Conservation (phyloP, 805 yeast species). For the Lipomyces spencermartinsiae region DNA sequence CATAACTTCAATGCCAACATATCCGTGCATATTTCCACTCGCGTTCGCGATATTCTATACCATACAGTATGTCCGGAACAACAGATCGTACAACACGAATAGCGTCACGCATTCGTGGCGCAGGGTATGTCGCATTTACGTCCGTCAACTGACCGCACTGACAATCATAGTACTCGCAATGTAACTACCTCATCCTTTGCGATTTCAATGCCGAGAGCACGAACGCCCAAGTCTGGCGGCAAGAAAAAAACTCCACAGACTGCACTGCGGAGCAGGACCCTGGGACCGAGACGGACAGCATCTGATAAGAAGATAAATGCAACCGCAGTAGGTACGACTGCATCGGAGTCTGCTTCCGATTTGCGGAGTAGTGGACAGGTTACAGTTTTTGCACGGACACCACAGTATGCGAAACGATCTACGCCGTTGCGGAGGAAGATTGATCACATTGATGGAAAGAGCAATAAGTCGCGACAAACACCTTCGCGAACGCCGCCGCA, state of each 20-base stretch:
- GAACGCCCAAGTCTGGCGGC: constrained; percentile 15
- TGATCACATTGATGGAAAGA: not conserved
- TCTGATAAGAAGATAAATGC: not conserved
- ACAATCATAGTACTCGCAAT: constrained; percentile 15
- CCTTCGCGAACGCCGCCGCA: not conserved
- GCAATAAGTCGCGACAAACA: not conserved
- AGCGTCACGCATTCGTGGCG: constrained; percentile 24
- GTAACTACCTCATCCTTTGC: constrained; percentile 22
- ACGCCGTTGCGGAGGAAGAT: not conserved
- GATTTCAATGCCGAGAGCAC: constrained; percentile 9
- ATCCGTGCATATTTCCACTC: too few species aligned
- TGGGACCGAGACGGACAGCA: not conserved
- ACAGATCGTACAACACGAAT: constrained; percentile 10
- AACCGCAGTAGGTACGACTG: not conserved
- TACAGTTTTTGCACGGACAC: not conserved
- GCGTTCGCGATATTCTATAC: not conserved
- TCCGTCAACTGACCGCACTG: not conserved
- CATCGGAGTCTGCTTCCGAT: not conserved
- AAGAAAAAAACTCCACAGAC: constrained; percentile 12
- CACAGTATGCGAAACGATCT: constrained; percentile 2
- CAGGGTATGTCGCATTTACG: constrained; percentile 15
- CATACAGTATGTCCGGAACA: not conserved
- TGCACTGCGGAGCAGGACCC: constrained; percentile 3
- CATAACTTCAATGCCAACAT: too few species aligned
- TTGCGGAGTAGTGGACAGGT: not conserved